These are phyloP conservation scores for Claviceps paspali DNA, from an alignment of 2,329 filamentous ascomycete species.

Conservation along the genomic window DNA sequence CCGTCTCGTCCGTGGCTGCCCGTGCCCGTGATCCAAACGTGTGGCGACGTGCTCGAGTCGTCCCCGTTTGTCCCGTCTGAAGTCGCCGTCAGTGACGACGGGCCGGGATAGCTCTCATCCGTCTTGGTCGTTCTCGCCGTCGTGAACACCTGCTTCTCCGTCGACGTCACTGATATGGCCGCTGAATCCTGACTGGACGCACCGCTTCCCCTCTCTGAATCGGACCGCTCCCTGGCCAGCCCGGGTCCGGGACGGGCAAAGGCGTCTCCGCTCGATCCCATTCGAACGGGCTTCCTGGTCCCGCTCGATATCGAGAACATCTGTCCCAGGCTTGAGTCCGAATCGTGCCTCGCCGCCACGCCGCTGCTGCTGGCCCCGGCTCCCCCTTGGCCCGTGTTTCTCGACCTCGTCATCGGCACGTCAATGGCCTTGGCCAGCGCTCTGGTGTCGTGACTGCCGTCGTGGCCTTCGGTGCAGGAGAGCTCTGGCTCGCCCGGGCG, in stretches of 20 bases:
- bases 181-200: constrained; percentile 23
- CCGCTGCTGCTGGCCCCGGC: constrained; percentile 15
- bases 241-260: constrained; percentile 15
- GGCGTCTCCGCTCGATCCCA: constrained; percentile 7
- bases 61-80: constrained; percentile 12
- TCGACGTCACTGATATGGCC: constrained; percentile 4
- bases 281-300: constrained; percentile 14
- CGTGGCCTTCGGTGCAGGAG: constrained; percentile 45
- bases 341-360: constrained; percentile 32
- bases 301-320: constrained; percentile 43
- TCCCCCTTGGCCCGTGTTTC: constrained; percentile 18
- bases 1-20: too few relatives aligned
- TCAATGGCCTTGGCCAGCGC: constrained; percentile 36
- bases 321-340: constrained; percentile 41
- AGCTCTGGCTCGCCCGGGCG: constrained; percentile 32
- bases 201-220: constrained; percentile 15
- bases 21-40: background rate
- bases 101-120: constrained; percentile 18
- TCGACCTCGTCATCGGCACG: constrained; percentile 28
- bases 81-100: constrained; percentile 16
- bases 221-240: constrained; percentile 14
- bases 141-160: constrained; percentile 3
- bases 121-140: constrained; percentile 29
- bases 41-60: background rate
- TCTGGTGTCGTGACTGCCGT: constrained; percentile 51